Evolutionary conservation across 331 rosid genomes (phyloP).

Genomic region (Pyracantha coccinea): DNA sequence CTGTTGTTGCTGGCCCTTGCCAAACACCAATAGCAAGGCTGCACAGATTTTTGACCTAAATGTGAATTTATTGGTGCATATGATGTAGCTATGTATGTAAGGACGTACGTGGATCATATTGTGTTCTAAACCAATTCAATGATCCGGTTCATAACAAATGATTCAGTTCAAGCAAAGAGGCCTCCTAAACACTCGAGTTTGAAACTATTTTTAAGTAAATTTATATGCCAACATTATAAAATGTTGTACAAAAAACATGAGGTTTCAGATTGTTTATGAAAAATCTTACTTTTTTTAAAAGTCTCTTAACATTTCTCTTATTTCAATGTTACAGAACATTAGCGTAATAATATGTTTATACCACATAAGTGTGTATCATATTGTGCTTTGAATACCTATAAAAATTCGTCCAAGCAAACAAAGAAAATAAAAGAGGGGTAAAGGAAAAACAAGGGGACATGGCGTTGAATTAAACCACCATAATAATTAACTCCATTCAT

Average conservation of each 20-base stretch:
- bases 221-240: no score
- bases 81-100: background rate
- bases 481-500: background rate
- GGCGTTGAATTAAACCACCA: background rate
- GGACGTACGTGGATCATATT: background rate
- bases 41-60: background rate
- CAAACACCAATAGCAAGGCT: background rate
- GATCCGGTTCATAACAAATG: no score
- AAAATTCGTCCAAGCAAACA: background rate
- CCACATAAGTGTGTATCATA: no score
- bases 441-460: background rate
- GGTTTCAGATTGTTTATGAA: rapidly evolving
- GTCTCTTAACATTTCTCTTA: no score
- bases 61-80: background rate
- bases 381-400: no score
- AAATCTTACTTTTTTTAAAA: rapidly evolving
- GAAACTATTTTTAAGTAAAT: no score
- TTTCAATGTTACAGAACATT: no score
- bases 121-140: background rate
- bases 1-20: background rate
- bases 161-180: no score
- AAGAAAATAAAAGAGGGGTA: background rate
- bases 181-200: rapidly evolving
- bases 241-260: no score
- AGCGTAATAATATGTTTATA: no score